These are phyloP conservation scores for Coniophora puteana DNA, from an alignment of 1,284 basidiomycete species.

Conservation along the genomic window DNA sequence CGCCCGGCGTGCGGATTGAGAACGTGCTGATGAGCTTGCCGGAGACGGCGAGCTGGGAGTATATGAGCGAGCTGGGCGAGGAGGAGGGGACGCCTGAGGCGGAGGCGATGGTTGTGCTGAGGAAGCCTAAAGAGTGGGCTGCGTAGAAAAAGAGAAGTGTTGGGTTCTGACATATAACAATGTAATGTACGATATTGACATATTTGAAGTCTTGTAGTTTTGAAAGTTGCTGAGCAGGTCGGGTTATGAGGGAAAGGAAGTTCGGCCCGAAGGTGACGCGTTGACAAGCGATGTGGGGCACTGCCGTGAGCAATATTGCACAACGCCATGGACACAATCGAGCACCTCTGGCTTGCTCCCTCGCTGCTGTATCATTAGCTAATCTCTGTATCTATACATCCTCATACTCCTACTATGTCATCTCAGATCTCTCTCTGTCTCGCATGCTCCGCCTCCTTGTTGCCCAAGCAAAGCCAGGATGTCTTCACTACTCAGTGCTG, in stretches of 20 bases:
- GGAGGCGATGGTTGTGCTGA: slow-evolving; percentile 65
- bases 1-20: slow-evolving; percentile 85
- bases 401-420: too few relatives aligned
- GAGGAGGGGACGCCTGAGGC: slow-evolving; percentile 68
- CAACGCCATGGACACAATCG: too few relatives aligned
- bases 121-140: slow-evolving; percentile 67
- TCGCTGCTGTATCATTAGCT: too few relatives aligned
- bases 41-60: slow-evolving; percentile 89
- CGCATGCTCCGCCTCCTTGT: slow-evolving; percentile 61
- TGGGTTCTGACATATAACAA: neutral
- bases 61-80: slow-evolving; percentile 73
- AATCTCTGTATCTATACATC: too few relatives aligned
- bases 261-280: too few relatives aligned
- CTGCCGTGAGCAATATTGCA: too few relatives aligned
- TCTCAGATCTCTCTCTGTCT: slow-evolving; percentile 54
- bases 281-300: too few relatives aligned
- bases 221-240: too few relatives aligned
- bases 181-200: neutral
- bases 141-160: neutral
- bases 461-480: slow-evolving; percentile 26
- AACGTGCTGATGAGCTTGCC: slow-evolving; percentile 89
- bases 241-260: too few relatives aligned
- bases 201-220: too few relatives aligned
- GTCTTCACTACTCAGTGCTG: slow-evolving; percentile 57
- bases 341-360: too few relatives aligned